These are phyloP conservation scores for Mortierella sp. DNA, from an alignment of 371 early-diverging fungal genomes.

Conservation along the genomic window DNA sequence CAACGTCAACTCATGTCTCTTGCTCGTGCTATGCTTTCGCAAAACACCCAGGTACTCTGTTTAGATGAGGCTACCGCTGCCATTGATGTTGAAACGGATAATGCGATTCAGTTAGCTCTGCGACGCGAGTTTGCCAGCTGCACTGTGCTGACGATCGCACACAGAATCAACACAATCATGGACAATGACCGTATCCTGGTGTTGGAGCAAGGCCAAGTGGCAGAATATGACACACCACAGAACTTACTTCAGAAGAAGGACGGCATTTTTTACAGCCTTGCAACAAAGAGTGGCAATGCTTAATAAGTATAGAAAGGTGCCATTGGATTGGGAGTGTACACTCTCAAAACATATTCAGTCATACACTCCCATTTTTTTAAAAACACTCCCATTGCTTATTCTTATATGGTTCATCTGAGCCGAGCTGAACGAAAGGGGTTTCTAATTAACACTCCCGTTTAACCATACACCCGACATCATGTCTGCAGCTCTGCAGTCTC, in stretches of 20 bases:
- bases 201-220: slow-evolving; percentile 75
- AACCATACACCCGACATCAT: no score
- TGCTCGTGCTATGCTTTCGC: slow-evolving; percentile 74
- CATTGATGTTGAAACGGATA: slow-evolving; percentile 77
- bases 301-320: background rate
- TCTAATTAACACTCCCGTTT: no score
- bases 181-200: slow-evolving; percentile 87
- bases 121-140: slow-evolving; percentile 78
- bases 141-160: slow-evolving; percentile 87
- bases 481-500: no score
- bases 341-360: no score
- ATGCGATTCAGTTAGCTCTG: slow-evolving; percentile 79
- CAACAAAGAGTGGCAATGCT: slow-evolving; percentile 1
- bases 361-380: no score
- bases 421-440: no score
- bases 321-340: no score
- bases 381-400: no score
- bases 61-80: slow-evolving; percentile 73
- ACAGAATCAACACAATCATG: slow-evolving; percentile 83
- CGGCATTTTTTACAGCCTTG: slow-evolving; percentile 65
- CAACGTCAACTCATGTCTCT: slow-evolving; percentile 85
- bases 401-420: no score
- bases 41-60: slow-evolving; percentile 71
- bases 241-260: slow-evolving; percentile 62
- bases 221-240: slow-evolving; percentile 81